Percentiles rank a stretch among this genome's conserved stretches.
These are phyloP conservation scores for Volvariella volvacea DNA, from an alignment of 1,284 basidiomycete genomes.

Conservation along the genomic window DNA sequence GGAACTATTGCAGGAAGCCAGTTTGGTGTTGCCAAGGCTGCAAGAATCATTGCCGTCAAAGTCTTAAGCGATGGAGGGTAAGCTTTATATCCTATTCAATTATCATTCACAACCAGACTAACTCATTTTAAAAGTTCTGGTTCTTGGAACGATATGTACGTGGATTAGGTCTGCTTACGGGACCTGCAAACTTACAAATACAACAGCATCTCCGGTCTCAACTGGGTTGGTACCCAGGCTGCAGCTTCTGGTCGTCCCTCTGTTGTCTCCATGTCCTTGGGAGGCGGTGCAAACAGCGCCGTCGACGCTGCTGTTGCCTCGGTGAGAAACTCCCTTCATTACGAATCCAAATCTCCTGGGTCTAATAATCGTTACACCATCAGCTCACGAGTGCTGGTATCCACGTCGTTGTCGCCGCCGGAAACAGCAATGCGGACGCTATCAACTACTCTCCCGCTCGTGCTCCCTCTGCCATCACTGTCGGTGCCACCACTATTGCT, in stretches of 20 bases:
- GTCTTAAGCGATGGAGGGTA: constrained; percentile 47
- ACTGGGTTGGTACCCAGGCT: constrained; percentile 33
- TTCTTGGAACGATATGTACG: not conserved
- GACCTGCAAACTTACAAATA: no score
- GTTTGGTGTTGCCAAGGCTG: constrained; percentile 5
- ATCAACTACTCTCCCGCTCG: constrained; percentile 70
- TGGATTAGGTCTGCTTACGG: not conserved
- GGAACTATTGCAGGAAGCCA: constrained; percentile 13
- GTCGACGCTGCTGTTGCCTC: constrained; percentile 62
- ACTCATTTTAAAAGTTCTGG: not conserved
- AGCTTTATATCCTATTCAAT: not conserved
- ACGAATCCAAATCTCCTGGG: constrained; percentile 4
- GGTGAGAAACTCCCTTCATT: constrained; percentile 15
- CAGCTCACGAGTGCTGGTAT: constrained; percentile 14
- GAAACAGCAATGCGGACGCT: constrained; percentile 49
- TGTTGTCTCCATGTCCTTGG: constrained; percentile 69
- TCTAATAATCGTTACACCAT: constrained; percentile 12
- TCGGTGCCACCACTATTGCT: constrained; percentile 65
- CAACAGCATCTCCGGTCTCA: constrained; percentile 43
- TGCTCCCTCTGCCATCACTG: constrained; percentile 63
- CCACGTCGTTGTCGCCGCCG: constrained; percentile 28
- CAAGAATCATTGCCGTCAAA: constrained; percentile 57
- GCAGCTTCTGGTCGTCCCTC: constrained; percentile 48
- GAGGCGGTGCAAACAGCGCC: constrained; percentile 54
- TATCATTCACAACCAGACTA: no score